Evolutionary conservation across 1,139 yeast genomes (phyloP), one percentile per base, ranked within the genome.

Genomic region (Hemisphaericaspora lyxosophila): DNA sequence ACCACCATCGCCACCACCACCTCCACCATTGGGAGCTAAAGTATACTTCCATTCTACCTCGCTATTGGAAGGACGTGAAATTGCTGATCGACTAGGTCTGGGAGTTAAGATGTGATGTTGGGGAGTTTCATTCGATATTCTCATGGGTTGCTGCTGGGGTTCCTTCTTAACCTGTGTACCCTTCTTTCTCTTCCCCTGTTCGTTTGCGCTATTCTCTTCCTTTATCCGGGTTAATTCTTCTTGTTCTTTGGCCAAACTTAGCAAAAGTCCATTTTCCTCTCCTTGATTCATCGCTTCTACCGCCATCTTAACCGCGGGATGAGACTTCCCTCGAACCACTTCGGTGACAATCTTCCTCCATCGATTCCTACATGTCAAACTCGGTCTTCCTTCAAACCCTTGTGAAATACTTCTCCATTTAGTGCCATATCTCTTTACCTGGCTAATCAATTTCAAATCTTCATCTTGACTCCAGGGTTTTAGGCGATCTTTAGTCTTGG

Each of bases 301-400:
- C 40, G 67, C 72, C 27, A 50, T 47, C 41, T 58, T 57, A 28
- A 71, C 60, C 7, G 54, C 45, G 1, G 62, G 58, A 37, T 64
- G 61, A 0, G 82, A 82, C 40, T 69, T 72, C 4, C 82, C 84
- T 47, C 86, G 63, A 1, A 82, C 88, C 7, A 84, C 85, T 48
- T 81, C 82, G 0, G 94, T 82, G 33, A 85, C 83, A 32, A 90
- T 75, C 54, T 86, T 87, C 48, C 97, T 73, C 96, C 96, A 90
- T 43, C 96, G 71, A 60, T 90, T 90, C 45, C 97, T 70, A 55
- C 97, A 89, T 0, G 96, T 88, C 40, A 90, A 70, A 42, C 95
- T 84, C 2, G 97, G 95, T 40, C 97, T 67, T 34, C 92, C 85
- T 31, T 76, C 74, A 70, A 90, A 78, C 35, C 78, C 82, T 34